Base-by-base conservation (phyloP, 1,284 basidiomycete species). In the Macrocystidia cucumis region DNA sequence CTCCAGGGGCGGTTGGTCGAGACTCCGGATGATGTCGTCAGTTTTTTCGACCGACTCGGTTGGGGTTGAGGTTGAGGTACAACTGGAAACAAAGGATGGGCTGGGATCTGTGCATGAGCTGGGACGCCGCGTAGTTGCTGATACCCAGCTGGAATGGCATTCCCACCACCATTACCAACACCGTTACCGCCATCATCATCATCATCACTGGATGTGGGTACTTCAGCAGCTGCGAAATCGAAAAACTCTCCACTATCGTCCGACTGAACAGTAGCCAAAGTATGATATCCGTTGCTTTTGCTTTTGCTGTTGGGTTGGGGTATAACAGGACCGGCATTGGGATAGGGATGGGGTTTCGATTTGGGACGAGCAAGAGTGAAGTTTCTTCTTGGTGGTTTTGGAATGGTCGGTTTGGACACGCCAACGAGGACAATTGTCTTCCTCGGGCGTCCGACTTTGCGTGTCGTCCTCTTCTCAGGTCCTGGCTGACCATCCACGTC, bases 241-340 rank as follows among this genome's bases (percentile, higher is more conserved):
- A 49, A 47, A 25, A 26, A 38, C 31, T 49, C 47, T 13, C 42
- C 44, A 27, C 39, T 43, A n/a, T 40, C 37, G 21, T 45, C 34
- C 8, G 34, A 34, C 25, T 27, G 25, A 5, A n/a, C 25, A 27
- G 7, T 27, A 27, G 25, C 25, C n/a, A 5, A 16, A 7, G 25
- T 3, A 16, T 27, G 25, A 16, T 27, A 27, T 27, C 25, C 16
- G n/a, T 16, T 27, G 16, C 16, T 27, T n/a, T 27, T 27, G 7
- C 3, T 27, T 16, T 3, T 27, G 7, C n/a, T n/a, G n/a, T 27
- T 27, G 25, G 7, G 3, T 27, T n/a, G 25, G 25, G 25, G n/a
- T 3, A 27, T 3, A 16, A 16, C n/a, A n/a, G n/a, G n/a, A n/a
- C n/a, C n/a, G 25, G 25, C 25, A n/a, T 27, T 27, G 25, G 7